Evolutionary conservation across 306 rosid genomes (phyloP).

Genomic region (Vachellia pachyceras): DNA sequence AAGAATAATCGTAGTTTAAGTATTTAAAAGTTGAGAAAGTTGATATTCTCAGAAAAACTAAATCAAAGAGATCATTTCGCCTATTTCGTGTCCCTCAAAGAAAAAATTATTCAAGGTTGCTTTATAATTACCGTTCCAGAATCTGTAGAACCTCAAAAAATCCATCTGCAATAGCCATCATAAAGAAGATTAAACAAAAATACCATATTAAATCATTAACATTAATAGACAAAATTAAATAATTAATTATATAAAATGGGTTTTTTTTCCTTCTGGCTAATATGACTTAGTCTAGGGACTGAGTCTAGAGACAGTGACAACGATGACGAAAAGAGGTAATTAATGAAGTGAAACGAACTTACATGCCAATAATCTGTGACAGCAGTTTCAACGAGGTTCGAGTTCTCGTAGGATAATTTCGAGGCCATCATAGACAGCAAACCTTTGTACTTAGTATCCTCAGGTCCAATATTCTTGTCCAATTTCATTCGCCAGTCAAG

Average conservation of each 20-base stretch:
- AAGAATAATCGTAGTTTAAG: too few species aligned
- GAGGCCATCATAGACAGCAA: conserved; percentile 55
- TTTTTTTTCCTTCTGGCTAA: neutral
- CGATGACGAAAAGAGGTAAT: too few species aligned
- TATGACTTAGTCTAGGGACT: too few species aligned
- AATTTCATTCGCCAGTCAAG: conserved; percentile 49
- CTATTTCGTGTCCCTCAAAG: neutral
- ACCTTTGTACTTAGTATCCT: conserved; percentile 34
- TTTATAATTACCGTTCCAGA: conserved; percentile 52
- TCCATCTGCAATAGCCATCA: conserved; percentile 49
- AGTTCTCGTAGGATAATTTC: conserved; percentile 51
- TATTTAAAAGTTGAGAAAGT: neutral
- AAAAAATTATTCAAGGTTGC: neutral
- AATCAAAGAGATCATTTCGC: neutral
- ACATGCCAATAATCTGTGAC: conserved; percentile 52
- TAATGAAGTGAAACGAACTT: conserved; percentile 19
- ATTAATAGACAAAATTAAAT: neutral
- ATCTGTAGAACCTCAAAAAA: conserved; percentile 40
- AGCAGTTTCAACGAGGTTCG: conserved; percentile 14
- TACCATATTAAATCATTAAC: neutral
- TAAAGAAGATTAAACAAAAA: neutral
- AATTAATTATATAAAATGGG: neutral
- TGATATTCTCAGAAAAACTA: neutral
- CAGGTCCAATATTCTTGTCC: conserved; percentile 36
- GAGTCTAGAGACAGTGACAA: neutral